Evolutionary conservation across 176 grass and related monocot genomes (phyloP).

Genomic region (Coix lacrymajobi): DNA sequence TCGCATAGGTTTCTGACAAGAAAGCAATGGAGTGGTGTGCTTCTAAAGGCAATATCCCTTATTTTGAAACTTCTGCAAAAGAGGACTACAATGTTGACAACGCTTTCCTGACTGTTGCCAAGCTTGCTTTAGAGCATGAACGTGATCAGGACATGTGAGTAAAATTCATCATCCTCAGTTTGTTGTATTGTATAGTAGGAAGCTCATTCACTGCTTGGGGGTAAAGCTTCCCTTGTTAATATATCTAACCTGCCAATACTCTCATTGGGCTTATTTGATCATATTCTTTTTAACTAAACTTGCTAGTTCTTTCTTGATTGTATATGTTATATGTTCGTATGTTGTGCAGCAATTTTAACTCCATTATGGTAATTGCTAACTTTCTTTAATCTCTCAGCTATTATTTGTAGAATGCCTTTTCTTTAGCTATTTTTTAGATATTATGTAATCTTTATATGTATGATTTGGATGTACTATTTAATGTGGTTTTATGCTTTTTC

Average conservation of each 20-base stretch:
- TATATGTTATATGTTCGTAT: neutral
- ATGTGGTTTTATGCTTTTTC: neutral
- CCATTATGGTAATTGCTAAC: neutral
- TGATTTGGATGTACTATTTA: neutral
- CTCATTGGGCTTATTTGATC: neutral
- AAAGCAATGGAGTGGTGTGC: slow-evolving; percentile 95
- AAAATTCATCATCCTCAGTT: neutral
- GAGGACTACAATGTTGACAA: slow-evolving; percentile 90
- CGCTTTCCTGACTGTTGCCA: slow-evolving; percentile 78
- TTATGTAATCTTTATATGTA: neutral
- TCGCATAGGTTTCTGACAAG: slow-evolving; percentile 81
- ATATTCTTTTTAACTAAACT: neutral
- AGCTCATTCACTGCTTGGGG: neutral
- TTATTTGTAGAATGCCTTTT: neutral
- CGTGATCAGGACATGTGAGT: slow-evolving; percentile 97
- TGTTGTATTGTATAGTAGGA: neutral
- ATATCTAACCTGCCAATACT: neutral
- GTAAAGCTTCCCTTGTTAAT: slow-evolving; percentile 14
- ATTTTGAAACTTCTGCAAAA: slow-evolving; percentile 96
- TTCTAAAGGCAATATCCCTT: slow-evolving; percentile 89
- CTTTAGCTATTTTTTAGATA: neutral
- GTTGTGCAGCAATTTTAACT: neutral
- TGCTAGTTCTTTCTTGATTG: neutral
- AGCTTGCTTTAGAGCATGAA: slow-evolving; percentile 91
- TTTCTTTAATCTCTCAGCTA: neutral